Evolutionary conservation across 2,329 filamentous ascomycete genomes (phyloP).

Genomic region (Nigrospora sphaerica): DNA sequence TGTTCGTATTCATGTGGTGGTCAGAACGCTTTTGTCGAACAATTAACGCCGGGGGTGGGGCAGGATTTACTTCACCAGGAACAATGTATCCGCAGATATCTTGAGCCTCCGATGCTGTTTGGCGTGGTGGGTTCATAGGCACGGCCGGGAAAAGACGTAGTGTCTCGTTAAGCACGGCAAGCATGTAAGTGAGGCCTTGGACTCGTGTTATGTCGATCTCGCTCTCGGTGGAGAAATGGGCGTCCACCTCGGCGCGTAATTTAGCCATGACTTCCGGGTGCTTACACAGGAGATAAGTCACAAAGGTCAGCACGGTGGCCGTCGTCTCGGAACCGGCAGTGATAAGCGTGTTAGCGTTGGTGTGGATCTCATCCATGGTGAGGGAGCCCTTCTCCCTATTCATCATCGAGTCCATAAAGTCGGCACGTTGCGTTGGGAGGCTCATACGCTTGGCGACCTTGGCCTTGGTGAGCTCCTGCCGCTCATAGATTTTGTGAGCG

Average conservation of each 20-base stretch:
- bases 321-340: conserved; percentile 37
- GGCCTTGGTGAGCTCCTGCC: not conserved
- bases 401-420: not conserved
- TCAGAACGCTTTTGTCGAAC: not conserved
- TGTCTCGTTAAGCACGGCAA: conserved; percentile 31
- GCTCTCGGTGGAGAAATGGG: conserved; percentile 22
- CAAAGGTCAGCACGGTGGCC: conserved; percentile 31
- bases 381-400: too few relatives aligned
- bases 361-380: too few relatives aligned
- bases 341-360: not conserved
- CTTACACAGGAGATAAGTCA: conserved; percentile 30
- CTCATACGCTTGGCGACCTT: not conserved
- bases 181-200: conserved; percentile 25
- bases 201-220: conserved; percentile 27
- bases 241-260: conserved; percentile 29
- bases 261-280: conserved; percentile 18
- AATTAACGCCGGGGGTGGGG: too few relatives aligned
- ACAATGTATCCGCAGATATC: conserved; percentile 9
- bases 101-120: conserved; percentile 7
- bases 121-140: conserved; percentile 9
- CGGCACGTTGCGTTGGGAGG: not conserved
- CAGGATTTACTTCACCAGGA: conserved; percentile 7
- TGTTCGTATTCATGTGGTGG: not conserved
- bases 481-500: too few relatives aligned
- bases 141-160: conserved; percentile 30